These are phyloP conservation scores for Lachancea quebecensis DNA, from an alignment of 805 yeast species.

Conservation along the genomic window DNA sequence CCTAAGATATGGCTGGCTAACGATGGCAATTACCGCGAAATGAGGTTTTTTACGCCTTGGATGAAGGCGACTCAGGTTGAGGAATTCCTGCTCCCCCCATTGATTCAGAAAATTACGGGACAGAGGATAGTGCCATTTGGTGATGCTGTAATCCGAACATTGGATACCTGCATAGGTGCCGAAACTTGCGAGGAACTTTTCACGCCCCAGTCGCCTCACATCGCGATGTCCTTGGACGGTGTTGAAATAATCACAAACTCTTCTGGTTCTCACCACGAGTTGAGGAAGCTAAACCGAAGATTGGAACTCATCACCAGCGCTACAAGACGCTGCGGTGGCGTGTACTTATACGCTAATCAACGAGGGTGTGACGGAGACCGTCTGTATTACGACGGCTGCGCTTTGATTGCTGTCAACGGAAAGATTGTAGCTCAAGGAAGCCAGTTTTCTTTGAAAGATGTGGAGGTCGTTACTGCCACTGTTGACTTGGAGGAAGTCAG, in stretches of 20 bases:
- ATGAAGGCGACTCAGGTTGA: slow-evolving; percentile 70
- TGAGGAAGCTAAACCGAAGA: slow-evolving; percentile 81
- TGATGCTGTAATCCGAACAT: slow-evolving; percentile 78
- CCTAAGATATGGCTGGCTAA: slow-evolving; percentile 93
- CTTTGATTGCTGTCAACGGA: slow-evolving; percentile 89
- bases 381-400: slow-evolving; percentile 94
- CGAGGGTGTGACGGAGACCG: slow-evolving; percentile 98
- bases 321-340: slow-evolving; percentile 93
- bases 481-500: slow-evolving; percentile 89
- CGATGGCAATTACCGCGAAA: slow-evolving; percentile 96
- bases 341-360: slow-evolving; percentile 89
- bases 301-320: slow-evolving; percentile 84
- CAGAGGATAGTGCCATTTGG: slow-evolving; percentile 75
- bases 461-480: slow-evolving; percentile 93
- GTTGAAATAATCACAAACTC: slow-evolving; percentile 96
- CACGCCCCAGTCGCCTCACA: slow-evolving; percentile 94
- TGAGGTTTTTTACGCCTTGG: slow-evolving; percentile 98
- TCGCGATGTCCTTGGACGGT: slow-evolving; percentile 86
- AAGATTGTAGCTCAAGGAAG: slow-evolving; percentile 86
- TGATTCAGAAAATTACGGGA: slow-evolving; percentile 56
- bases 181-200: slow-evolving; percentile 98
- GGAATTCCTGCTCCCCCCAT: slow-evolving; percentile 61
- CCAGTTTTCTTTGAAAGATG: slow-evolving; percentile 85
- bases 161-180: slow-evolving; percentile 88
- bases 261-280: slow-evolving; percentile 96